A percentile compares a stretch with the other conserved stretches of the same genome.
Conservation (phyloP, 2,329 filamentous ascomycete species). For the Trichoderma endophyticum region DNA sequence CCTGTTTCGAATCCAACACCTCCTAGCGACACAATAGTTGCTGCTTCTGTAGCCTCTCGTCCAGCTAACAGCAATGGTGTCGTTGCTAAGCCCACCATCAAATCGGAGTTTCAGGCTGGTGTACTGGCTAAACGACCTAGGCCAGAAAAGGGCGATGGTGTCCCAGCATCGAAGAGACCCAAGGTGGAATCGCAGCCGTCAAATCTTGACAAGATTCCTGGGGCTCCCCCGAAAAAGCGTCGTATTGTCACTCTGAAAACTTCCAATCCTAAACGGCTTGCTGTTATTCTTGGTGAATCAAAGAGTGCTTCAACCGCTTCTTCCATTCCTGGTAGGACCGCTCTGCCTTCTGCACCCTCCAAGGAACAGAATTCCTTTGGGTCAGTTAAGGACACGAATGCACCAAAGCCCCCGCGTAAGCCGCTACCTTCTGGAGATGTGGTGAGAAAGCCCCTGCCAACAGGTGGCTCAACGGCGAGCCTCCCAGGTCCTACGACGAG, state of each 20-base stretch:
- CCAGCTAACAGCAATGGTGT: slow-evolving; percentile 23
- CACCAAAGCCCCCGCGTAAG: slow-evolving; percentile 36
- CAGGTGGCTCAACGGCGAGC: slow-evolving; percentile 26
- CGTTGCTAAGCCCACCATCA: slow-evolving; percentile 11
- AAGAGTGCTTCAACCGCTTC: slow-evolving; percentile 20
- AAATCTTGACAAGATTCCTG: slow-evolving; percentile 20
- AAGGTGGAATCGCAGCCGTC: slow-evolving; percentile 33
- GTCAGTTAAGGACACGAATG: slow-evolving; percentile 30
- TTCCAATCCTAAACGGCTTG: slow-evolving; percentile 34
- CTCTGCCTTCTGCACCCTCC: slow-evolving; percentile 32
- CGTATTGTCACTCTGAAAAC: slow-evolving; percentile 39
- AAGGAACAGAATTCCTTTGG: slow-evolving; percentile 28
- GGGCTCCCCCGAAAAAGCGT: slow-evolving; percentile 27
- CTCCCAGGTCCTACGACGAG: slow-evolving; percentile 25
- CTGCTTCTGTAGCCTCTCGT: slow-evolving; percentile 25
- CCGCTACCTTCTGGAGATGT: slow-evolving; percentile 23
- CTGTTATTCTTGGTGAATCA: slow-evolving; percentile 33
- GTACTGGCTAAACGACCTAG: slow-evolving; percentile 35
- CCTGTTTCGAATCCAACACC: background rate
- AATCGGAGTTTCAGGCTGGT: slow-evolving; percentile 8
- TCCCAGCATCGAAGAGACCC: slow-evolving; percentile 38
- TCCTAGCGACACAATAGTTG: slow-evolving; percentile 30
- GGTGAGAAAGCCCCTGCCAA: slow-evolving; percentile 35
- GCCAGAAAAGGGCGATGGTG: slow-evolving; percentile 36
- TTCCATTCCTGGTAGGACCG: slow-evolving; percentile 28